Evolutionary conservation across 805 yeast species (phyloP).

Genomic region (Lipomyces japonicus): DNA sequence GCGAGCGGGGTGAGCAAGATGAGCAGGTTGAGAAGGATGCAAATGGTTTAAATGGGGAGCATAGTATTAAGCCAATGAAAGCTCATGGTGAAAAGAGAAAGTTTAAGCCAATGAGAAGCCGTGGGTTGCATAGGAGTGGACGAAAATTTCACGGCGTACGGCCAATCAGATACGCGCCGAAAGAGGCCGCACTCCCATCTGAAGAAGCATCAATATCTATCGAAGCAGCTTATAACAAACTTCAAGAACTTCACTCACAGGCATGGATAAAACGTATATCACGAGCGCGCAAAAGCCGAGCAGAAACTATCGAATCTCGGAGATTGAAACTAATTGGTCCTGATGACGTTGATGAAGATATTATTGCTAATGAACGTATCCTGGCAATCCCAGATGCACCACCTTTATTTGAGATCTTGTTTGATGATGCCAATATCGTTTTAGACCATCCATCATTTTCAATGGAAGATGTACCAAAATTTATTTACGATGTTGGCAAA

Average conservation of each 20-base stretch:
- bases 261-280: constrained; percentile 72
- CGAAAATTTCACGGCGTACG: too few relatives aligned
- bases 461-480: constrained; percentile 52
- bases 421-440: constrained; percentile 49
- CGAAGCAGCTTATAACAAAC: constrained; percentile 37
- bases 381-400: constrained; percentile 49
- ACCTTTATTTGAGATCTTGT: constrained; percentile 49
- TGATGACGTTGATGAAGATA: constrained; percentile 37
- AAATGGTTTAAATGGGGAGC: neutral
- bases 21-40: neutral
- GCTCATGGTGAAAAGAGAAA: neutral
- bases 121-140: constrained; percentile 1
- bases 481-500: constrained; percentile 69
- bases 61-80: constrained; percentile 15
- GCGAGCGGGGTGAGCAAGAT: neutral
- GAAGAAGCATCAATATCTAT: constrained; percentile 30
- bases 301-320: constrained; percentile 37
- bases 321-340: constrained; percentile 41
- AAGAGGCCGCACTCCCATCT: constrained; percentile 25
- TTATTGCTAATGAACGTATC: constrained; percentile 46
- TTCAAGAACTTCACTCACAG: constrained; percentile 49
- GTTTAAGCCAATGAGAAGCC: constrained; percentile 7
- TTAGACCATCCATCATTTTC: constrained; percentile 53
- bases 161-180: constrained; percentile 23
- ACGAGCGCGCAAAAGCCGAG: constrained; percentile 35